Percentiles rank a stretch among this genome's conserved stretches.
Evolutionary conservation across 305 asterid genomes (phyloP).

Genomic region (Solanum aculeatissimum): DNA sequence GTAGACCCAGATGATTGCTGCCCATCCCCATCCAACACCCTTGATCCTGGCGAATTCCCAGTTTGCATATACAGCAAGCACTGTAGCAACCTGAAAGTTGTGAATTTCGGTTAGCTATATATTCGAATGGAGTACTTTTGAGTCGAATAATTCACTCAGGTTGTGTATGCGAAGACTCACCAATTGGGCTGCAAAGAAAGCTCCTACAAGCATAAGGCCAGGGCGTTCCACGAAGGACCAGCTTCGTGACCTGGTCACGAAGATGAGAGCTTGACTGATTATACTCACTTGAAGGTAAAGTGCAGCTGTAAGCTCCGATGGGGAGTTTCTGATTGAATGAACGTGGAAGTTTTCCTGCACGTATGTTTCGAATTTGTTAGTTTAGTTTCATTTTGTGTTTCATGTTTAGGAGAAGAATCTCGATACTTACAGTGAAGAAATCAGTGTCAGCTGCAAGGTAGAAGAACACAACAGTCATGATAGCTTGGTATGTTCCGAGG

Average conservation of each 20-base stretch:
- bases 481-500: conserved; percentile 54
- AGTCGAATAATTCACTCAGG: neutral
- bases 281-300: conserved; percentile 71
- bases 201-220: conserved; percentile 37
- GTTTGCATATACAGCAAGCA: conserved; percentile 45
- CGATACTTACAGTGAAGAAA: conserved; percentile 25
- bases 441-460: conserved; percentile 41
- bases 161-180: conserved; percentile 13
- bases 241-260: conserved; percentile 55
- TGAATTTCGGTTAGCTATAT: neutral
- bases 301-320: conserved; percentile 44
- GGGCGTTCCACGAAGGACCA: conserved; percentile 61
- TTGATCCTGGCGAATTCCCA: conserved; percentile 71
- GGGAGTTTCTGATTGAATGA: conserved; percentile 23
- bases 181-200: conserved; percentile 49
- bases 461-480: conserved; percentile 55
- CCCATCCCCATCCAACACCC: conserved; percentile 84
- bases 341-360: conserved; percentile 21
- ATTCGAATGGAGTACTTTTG: neutral
- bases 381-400: neutral
- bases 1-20: conserved; percentile 60
- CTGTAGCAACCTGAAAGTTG: conserved; percentile 41
- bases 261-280: conserved; percentile 56
- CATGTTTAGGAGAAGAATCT: neutral
- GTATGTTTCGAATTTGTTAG: neutral